A percentile compares a stretch with the other conserved stretches of the same genome.
Evolutionary conservation across 768 basidiomycete genomes (phyloP).

Genomic region (Lentinula guzmanii): DNA sequence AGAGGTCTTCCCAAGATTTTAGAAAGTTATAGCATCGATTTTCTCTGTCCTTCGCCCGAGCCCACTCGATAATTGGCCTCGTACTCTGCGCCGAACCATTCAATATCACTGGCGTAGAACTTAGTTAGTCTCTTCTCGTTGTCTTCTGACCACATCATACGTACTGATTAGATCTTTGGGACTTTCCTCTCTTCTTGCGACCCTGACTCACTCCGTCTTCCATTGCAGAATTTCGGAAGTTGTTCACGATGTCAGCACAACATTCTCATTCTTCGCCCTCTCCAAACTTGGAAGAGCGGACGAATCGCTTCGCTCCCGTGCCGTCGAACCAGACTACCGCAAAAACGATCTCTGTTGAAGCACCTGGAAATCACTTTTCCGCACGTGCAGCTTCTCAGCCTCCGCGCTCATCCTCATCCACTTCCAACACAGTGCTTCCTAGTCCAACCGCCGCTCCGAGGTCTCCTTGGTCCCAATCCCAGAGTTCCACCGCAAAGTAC

Average conservation of each 20-base stretch:
- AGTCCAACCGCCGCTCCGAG: background rate
- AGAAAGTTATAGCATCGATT: background rate
- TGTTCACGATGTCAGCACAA: background rate
- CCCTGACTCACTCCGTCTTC: background rate
- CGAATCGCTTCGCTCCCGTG: background rate
- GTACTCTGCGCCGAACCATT: background rate
- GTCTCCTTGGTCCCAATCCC: constrained; percentile 32
- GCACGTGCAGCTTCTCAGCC: constrained; percentile 6
- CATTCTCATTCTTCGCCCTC: background rate
- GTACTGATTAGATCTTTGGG: background rate
- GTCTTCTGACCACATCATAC: background rate
- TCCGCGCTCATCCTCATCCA: constrained; percentile 1
- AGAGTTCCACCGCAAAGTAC: constrained; percentile 24
- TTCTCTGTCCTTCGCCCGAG: background rate
- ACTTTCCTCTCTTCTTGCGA: background rate
- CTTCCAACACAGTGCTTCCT: background rate
- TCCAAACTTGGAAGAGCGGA: background rate
- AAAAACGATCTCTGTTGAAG: background rate
- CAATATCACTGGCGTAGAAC: background rate
- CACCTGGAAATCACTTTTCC: background rate
- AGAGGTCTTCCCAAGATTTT: background rate
- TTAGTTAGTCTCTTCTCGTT: background rate
- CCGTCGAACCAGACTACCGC: background rate
- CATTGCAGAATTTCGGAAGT: background rate
- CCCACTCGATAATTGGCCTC: background rate